A percentile compares a stretch with the other conserved stretches of the same genome.
phyloP scores from a whole-genome alignment of 108 stramenopile species.

The Skeletonema potamos region DNA sequence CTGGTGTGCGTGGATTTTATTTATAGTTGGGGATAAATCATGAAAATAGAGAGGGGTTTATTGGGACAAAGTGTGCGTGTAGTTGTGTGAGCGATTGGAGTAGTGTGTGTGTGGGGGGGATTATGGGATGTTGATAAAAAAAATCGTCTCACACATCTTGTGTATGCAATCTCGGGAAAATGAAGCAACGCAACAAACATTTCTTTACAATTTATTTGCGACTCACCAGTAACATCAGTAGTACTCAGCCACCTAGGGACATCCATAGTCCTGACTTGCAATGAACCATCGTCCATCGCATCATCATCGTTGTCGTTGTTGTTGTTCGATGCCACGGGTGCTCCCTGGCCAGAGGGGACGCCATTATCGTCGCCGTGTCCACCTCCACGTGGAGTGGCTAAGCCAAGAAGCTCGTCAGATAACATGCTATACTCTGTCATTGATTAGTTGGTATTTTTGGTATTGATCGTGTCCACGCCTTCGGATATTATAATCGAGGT shows the following conservation, averaged over 20 bases:
- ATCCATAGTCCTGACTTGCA: conserved; percentile 29
- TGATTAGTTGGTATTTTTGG: neutral
- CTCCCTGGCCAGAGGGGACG: neutral
- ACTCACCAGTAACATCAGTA: conserved; percentile 35
- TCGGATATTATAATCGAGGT: too few relatives aligned
- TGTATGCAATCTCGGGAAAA: neutral
- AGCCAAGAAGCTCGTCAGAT: neutral
- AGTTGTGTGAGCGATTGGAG: conserved; percentile 1
- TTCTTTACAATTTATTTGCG: neutral
- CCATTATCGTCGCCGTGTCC: neutral
- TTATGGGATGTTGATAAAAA: neutral
- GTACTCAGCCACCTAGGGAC: conserved; percentile 46
- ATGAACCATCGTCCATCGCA: neutral
- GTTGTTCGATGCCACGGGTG: too few relatives aligned
- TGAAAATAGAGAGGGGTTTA: neutral
- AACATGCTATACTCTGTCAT: neutral
- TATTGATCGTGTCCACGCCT: too few relatives aligned
- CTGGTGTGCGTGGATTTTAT: neutral
- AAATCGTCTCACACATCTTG: neutral
- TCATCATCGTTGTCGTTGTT: conserved; percentile 4
- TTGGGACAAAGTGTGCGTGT: neutral
- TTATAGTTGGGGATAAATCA: neutral
- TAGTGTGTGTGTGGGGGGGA: neutral
- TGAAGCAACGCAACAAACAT: too few relatives aligned
- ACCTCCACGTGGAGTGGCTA: neutral